Evolutionary conservation across 2,329 filamentous ascomycete species (phyloP).

Genomic region (Claviceps digitariae): DNA sequence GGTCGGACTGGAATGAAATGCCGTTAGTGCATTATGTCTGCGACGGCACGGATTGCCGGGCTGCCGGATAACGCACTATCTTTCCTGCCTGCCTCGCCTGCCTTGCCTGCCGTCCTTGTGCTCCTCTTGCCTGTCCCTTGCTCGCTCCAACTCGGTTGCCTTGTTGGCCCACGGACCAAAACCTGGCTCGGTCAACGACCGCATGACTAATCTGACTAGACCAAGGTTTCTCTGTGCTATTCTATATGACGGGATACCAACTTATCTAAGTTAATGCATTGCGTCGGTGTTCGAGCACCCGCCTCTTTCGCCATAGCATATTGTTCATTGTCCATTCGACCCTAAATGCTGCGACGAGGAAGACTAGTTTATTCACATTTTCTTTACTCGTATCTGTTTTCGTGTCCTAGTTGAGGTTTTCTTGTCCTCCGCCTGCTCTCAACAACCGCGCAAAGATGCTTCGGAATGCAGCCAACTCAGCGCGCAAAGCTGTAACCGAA

Average conservation of each 20-base stretch:
- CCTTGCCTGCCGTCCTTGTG: not conserved
- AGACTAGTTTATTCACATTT: not conserved
- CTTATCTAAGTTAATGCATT: too few species aligned
- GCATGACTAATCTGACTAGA: not conserved
- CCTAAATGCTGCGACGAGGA: not conserved
- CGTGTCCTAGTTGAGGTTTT: not conserved
- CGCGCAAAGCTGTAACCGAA: conserved; percentile 57
- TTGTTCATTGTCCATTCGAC: not conserved
- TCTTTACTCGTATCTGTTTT: not conserved
- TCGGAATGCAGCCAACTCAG: conserved; percentile 36
- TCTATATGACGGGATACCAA: not conserved
- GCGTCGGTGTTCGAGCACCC: not conserved
- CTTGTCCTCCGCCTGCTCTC: not conserved
- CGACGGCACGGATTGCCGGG: too few species aligned
- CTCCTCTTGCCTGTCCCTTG: not conserved
- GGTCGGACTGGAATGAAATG: not conserved
- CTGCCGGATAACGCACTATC: not conserved
- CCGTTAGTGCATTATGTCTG: not conserved
- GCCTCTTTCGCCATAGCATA: not conserved
- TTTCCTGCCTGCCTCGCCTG: not conserved
- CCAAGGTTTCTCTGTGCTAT: not conserved
- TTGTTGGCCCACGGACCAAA: not conserved
- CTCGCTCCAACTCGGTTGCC: not conserved
- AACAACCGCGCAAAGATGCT: conserved; percentile 26
- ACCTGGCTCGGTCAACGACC: too few species aligned